Conservation (phyloP, 768 basidiomycete species). For the Phylloporus rhodoxanthus region DNA sequence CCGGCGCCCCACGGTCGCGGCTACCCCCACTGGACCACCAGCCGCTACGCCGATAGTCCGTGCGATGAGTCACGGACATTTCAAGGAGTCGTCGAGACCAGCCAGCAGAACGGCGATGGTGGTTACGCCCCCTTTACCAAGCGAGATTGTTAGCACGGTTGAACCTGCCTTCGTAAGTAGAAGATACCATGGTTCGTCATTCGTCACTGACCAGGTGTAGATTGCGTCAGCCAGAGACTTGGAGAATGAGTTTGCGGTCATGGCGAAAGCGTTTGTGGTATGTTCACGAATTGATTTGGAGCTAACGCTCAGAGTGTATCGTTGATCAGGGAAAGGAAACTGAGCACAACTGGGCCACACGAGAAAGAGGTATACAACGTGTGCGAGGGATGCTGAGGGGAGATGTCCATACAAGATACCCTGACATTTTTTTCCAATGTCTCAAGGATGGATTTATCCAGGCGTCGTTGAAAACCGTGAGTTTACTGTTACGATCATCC, state of each 20-base stretch:
- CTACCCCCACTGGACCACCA: constrained; percentile 16
- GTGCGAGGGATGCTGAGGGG: constrained; percentile 90
- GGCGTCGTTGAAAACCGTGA: constrained; percentile 77
- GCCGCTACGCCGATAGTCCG: constrained; percentile 34
- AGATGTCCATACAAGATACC: constrained; percentile 67
- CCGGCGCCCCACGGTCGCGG: constrained; percentile 43
- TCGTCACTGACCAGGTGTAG: constrained; percentile 32
- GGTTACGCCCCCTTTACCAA: constrained; percentile 37
- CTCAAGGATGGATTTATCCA: constrained; percentile 78
- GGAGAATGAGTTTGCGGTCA: constrained; percentile 74
- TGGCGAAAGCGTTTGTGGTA: constrained; percentile 80
- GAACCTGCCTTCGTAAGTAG: constrained; percentile 63
- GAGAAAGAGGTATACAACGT: constrained; percentile 70
- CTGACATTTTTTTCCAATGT: constrained; percentile 66
- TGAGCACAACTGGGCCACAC: constrained; percentile 88
- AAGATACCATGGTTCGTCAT: neutral
- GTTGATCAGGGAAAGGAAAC: constrained; percentile 83
- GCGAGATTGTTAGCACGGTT: constrained; percentile 43
- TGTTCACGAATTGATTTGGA: constrained; percentile 9
- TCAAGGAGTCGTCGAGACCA: constrained; percentile 49
- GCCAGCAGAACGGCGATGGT: constrained; percentile 52
- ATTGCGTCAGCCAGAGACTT: constrained; percentile 83
- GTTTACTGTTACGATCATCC: constrained; percentile 22
- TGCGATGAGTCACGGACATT: constrained; percentile 44
- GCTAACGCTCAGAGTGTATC: neutral